A percentile compares a stretch with the other conserved stretches of the same genome.
Conservation (phyloP, 306 rosid species). For the Fagus crenata region DNA sequence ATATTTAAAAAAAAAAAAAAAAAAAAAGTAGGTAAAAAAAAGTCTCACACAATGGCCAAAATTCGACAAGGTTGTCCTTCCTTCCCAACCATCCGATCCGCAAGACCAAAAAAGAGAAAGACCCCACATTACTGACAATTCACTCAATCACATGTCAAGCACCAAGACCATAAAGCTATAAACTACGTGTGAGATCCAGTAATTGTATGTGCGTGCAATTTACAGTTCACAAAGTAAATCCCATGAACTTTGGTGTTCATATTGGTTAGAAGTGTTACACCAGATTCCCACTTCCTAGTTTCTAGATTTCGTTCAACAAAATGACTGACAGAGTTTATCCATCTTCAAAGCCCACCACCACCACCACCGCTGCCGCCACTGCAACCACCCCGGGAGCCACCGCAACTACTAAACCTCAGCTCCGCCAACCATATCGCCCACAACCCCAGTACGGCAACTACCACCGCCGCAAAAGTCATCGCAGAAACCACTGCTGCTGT, state of each 20-base stretch:
- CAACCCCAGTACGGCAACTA: slow-evolving; percentile 54
- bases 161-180: not conserved
- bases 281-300: not conserved
- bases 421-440: slow-evolving; percentile 70
- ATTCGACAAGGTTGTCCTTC: too few relatives aligned
- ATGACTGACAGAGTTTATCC: slow-evolving; percentile 67
- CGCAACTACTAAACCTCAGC: slow-evolving; percentile 45
- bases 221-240: too few relatives aligned
- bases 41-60: too few relatives aligned
- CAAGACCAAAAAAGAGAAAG: not conserved
- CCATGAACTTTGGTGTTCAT: too few relatives aligned
- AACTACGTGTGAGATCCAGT: not conserved
- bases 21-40: not conserved
- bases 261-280: too few relatives aligned
- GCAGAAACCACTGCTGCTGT: slow-evolving; percentile 80
- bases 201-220: too few relatives aligned
- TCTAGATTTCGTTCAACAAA: not conserved
- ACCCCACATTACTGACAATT: slow-evolving; percentile 40
- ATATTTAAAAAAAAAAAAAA: too few relatives aligned
- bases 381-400: slow-evolving; percentile 37
- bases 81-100: not conserved
- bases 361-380: slow-evolving; percentile 25
- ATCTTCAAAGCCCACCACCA: slow-evolving; percentile 50
- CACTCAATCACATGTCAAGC: slow-evolving; percentile 52
- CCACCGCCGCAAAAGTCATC: slow-evolving; percentile 54